Base-by-base conservation (phyloP, 202 grass and related monocot species). In the Panicum virgatum region DNA sequence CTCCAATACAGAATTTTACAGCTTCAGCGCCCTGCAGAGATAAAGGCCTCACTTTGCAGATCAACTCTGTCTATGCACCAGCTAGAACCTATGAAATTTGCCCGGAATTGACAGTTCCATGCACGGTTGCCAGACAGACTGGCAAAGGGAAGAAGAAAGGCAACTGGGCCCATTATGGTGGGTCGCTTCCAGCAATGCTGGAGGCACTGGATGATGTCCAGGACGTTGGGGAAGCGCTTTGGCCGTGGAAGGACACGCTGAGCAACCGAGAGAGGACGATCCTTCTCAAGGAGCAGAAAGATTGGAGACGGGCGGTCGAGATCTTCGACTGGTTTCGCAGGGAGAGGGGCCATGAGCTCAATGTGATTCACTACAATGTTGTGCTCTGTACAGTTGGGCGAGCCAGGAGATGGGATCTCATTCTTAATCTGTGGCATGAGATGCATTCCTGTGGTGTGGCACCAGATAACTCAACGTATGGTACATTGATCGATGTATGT, bases 321-420 rank as follows among this genome's bases (percentile, higher is more conserved):
- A 90, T 98, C 39, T 93, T 98, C 13, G 57, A 88, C 13, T 98
- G 95, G 95, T 88, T 94, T 38, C 86, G 78, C 14, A 29, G 63
- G 22, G 77, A 84, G 62, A 65, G 66, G 29, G 18, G 74, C 13
- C 80, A 91, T 19, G 90, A 87, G 48, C 25, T 98, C 70, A 98
- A 94, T 78, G 84, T 91, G 36, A 95, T 98, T 82, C 92, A 95
- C 72, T 98, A 93, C 73, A 98, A 98, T 84, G 84, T 98, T 4
- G 15, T 98, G 68, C 84, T 98, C 40, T 82, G 50, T 30, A 64
- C 71, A 9, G 78, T 86, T 29, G 87, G 92, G 44, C 69, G 64
- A 48, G 92, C 84, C 9, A 82, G 84, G 84, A 88, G 74, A 38
- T 94, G 92, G 88, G 76, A 91, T 73, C 86, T 94, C 54, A 80